phyloP scores from a whole-genome alignment of 257 asterid genomes.

The Verbascum thapsus region DNA sequence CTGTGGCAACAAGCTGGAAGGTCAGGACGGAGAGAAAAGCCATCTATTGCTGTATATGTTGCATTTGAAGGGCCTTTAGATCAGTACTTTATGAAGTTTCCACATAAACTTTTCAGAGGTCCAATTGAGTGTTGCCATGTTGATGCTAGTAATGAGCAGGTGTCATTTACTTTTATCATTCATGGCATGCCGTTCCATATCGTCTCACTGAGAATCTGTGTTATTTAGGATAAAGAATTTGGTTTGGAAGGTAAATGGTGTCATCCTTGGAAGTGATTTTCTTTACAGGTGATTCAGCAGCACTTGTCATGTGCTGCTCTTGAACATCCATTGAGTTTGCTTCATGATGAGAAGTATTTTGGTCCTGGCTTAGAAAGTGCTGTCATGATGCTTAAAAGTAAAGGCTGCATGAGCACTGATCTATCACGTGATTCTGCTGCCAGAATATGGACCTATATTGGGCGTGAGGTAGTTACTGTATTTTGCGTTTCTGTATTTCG shows the following conservation, averaged over 20 bases:
- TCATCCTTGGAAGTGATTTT: slow-evolving; percentile 36
- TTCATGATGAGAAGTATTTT: slow-evolving; percentile 68
- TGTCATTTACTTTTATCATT: slow-evolving; percentile 24
- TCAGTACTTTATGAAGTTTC: slow-evolving; percentile 93
- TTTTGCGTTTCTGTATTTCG: slow-evolving; percentile 12
- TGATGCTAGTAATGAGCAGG: slow-evolving; percentile 90
- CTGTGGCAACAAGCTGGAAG: slow-evolving; percentile 99
- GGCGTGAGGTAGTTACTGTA: slow-evolving; percentile 63
- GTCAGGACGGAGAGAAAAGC: slow-evolving; percentile 89
- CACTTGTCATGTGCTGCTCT: slow-evolving; percentile 89
- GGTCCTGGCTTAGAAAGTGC: slow-evolving; percentile 73
- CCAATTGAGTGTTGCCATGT: slow-evolving; percentile 89
- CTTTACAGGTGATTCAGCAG: slow-evolving; percentile 78
- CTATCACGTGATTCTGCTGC: slow-evolving; percentile 54
- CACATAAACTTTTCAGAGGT: slow-evolving; percentile 80
- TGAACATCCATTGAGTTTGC: slow-evolving; percentile 77
- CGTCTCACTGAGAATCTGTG: slow-evolving; percentile 14
- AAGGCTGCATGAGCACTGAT: slow-evolving; percentile 67
- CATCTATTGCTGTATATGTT: slow-evolving; percentile 87
- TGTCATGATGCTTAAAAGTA: slow-evolving; percentile 57
- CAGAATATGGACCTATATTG: slow-evolving; percentile 86
- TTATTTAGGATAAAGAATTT: slow-evolving; percentile 19
- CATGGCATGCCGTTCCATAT: slow-evolving; percentile 10
- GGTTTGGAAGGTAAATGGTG: slow-evolving; percentile 20
- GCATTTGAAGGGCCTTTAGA: slow-evolving; percentile 97